Conservation (phyloP, 73 alveolate species). For the Paramecium sonneborni region DNA sequence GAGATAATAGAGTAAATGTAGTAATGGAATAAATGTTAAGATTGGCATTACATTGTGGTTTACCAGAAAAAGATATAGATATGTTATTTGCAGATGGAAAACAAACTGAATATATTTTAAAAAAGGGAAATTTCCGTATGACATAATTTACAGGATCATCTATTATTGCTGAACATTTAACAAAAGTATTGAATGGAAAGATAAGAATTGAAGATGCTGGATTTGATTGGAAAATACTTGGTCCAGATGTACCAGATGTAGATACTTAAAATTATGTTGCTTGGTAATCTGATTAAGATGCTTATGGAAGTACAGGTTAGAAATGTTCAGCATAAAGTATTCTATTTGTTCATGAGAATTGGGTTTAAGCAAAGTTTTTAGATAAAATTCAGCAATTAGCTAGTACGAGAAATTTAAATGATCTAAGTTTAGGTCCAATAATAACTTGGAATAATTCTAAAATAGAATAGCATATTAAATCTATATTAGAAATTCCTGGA, state of each 20-base stretch:
- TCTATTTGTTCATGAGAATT: constrained; percentile 76
- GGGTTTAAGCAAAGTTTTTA: constrained; percentile 75
- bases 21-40: constrained; percentile 82
- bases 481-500: constrained; percentile 80
- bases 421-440: constrained; percentile 80
- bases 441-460: constrained; percentile 82
- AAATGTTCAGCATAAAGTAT: constrained; percentile 86
- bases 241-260: constrained; percentile 82
- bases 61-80: constrained; percentile 77
- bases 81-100: constrained; percentile 72
- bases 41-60: constrained; percentile 79
- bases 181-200: constrained; percentile 72
- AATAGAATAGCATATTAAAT: constrained; percentile 86
- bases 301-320: constrained; percentile 82
- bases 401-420: constrained; percentile 73
- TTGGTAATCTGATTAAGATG: constrained; percentile 85
- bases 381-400: constrained; percentile 69
- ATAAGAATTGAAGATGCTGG: constrained; percentile 90
- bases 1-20: constrained; percentile 75
- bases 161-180: constrained; percentile 73
- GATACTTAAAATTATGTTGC: constrained; percentile 76
- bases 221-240: constrained; percentile 88
- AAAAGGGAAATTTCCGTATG: constrained; percentile 62
- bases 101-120: constrained; percentile 71
- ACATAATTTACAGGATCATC: constrained; percentile 86